Evolutionary conservation across 768 basidiomycete genomes (phyloP).

Genomic region (Boletus tylopilopsis): DNA sequence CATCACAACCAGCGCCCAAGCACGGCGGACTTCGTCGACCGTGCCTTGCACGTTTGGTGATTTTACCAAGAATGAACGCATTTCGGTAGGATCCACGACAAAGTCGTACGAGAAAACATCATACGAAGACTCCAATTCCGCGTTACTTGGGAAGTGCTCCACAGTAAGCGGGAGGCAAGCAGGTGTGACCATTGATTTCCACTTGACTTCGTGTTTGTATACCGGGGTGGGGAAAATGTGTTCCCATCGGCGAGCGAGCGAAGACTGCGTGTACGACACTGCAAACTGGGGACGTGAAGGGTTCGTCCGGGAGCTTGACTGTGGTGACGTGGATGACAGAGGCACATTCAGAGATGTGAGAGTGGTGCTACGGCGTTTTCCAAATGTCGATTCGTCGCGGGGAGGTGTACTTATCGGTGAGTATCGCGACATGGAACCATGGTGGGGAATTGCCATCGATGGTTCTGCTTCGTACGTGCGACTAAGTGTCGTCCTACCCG

Average conservation of each 20-base stretch:
- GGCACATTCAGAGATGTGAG: conserved; percentile 36
- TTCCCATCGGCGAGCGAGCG: conserved; percentile 87
- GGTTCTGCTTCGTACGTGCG: conserved; percentile 61
- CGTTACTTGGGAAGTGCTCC: conserved; percentile 76
- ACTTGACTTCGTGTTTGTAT: conserved; percentile 86
- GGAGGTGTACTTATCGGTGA: conserved; percentile 71
- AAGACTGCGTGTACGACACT: conserved; percentile 60
- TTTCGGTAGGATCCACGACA: conserved; percentile 78
- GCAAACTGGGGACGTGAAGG: conserved; percentile 61
- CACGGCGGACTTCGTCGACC: conserved; percentile 56
- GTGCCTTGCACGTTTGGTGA: conserved; percentile 47
- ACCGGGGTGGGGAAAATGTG: conserved; percentile 72
- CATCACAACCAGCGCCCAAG: conserved; percentile 81
- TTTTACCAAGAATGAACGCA: conserved; percentile 83
- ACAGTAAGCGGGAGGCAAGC: conserved; percentile 87
- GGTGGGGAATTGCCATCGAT: conserved; percentile 36
- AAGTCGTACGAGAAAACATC: conserved; percentile 87
- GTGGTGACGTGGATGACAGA: conserved; percentile 46
- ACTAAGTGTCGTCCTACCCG: conserved; percentile 43
- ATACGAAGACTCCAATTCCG: conserved; percentile 73
- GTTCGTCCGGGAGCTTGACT: conserved; percentile 46
- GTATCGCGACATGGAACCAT: conserved; percentile 47
- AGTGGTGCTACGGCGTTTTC: conserved; percentile 51
- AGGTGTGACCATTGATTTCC: conserved; percentile 83
- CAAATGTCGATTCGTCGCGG: conserved; percentile 54